A percentile compares a stretch with the other conserved stretches of the same genome.
These are phyloP conservation scores for Thielaviopsis musarum DNA, from an alignment of 2,329 filamentous ascomycete species.

Conservation along the genomic window DNA sequence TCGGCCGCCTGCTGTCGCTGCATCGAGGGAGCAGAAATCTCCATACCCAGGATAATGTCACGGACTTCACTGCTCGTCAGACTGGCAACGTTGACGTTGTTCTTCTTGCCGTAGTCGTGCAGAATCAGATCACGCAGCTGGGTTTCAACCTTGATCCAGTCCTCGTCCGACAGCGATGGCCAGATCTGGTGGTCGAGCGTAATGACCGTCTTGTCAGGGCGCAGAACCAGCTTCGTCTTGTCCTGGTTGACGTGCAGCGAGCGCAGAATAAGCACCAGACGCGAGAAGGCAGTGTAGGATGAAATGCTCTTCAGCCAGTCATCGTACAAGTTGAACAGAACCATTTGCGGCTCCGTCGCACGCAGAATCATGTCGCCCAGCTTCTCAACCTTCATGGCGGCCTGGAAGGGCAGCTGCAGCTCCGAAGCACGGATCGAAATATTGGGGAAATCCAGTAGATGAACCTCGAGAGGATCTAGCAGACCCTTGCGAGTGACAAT, in stretches of 20 bases:
- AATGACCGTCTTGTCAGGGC: conserved; percentile 95
- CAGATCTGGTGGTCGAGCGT: conserved; percentile 98
- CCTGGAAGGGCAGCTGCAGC: conserved; percentile 93
- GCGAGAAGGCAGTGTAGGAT: conserved; percentile 95
- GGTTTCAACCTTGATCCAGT: conserved; percentile 99
- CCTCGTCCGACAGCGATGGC: conserved; percentile 84
- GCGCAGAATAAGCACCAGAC: conserved; percentile 80
- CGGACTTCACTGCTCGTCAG: conserved; percentile 93
- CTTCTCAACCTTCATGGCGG: conserved; percentile 99
- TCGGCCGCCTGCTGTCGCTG: conserved; percentile 96
- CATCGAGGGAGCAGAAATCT: conserved; percentile 94
- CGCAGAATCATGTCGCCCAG: conserved; percentile 96
- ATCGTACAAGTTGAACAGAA: conserved; percentile 95
- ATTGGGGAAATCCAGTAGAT: conserved; percentile 94
- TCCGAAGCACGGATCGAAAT: conserved; percentile 97
- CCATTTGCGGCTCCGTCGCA: conserved; percentile 98
- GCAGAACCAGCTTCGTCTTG: conserved; percentile 89
- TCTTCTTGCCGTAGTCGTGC: conserved; percentile 99
- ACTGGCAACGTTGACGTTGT: conserved; percentile 97
- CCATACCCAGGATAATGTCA: conserved; percentile 98
- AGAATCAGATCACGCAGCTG: conserved; percentile 88
- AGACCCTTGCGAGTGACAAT: conserved; percentile 97
- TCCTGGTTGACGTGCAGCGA: conserved; percentile 95
- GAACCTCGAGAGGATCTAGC: conserved; percentile 89
- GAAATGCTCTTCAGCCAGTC: conserved; percentile 98